Evolutionary conservation across 768 basidiomycete genomes (phyloP).

Genomic region (Rhizopogon sp.): DNA sequence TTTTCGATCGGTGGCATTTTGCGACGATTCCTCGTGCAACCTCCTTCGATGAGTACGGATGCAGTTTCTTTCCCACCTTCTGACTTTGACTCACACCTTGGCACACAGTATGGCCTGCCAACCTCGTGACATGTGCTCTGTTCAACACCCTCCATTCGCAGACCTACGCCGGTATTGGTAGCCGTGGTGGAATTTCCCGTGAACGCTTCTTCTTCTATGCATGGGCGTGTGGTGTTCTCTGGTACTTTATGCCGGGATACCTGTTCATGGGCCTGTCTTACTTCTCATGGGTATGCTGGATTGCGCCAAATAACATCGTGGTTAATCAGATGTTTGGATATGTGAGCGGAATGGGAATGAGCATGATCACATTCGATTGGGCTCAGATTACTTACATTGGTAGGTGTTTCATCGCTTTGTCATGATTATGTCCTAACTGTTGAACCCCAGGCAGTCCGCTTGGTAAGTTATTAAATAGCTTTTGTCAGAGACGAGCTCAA

Average conservation of each 20-base stretch:
- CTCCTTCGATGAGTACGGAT: conserved; percentile 51
- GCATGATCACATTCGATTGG: conserved; percentile 80
- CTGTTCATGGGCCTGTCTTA: conserved; percentile 61
- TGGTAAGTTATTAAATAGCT: conserved; percentile 32
- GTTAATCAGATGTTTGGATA: conserved; percentile 79
- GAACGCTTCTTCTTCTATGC: conserved; percentile 46
- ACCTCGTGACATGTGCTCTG: conserved; percentile 62
- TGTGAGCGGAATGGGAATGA: conserved; percentile 53
- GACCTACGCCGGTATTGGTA: conserved; percentile 37
- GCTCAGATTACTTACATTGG: conserved; percentile 47
- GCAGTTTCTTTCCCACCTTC: neutral
- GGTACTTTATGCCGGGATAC: conserved; percentile 70
- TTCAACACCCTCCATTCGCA: conserved; percentile 73
- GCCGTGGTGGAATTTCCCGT: conserved; percentile 43
- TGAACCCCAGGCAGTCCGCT: conserved; percentile 40
- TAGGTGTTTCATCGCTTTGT: neutral
- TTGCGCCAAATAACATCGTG: conserved; percentile 60
- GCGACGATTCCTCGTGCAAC: conserved; percentile 55
- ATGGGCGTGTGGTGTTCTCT: conserved; percentile 27
- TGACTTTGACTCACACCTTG: neutral
- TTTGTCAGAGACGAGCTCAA: neutral
- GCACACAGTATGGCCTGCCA: conserved; percentile 68
- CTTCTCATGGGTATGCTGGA: conserved; percentile 63
- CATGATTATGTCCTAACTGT: neutral
- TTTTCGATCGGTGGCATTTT: conserved; percentile 56